A percentile compares a stretch with the other conserved stretches of the same genome.
These are phyloP conservation scores for Margaritispora aquatica DNA, from an alignment of 495 filamentous ascomycete genomes.

Conservation along the genomic window DNA sequence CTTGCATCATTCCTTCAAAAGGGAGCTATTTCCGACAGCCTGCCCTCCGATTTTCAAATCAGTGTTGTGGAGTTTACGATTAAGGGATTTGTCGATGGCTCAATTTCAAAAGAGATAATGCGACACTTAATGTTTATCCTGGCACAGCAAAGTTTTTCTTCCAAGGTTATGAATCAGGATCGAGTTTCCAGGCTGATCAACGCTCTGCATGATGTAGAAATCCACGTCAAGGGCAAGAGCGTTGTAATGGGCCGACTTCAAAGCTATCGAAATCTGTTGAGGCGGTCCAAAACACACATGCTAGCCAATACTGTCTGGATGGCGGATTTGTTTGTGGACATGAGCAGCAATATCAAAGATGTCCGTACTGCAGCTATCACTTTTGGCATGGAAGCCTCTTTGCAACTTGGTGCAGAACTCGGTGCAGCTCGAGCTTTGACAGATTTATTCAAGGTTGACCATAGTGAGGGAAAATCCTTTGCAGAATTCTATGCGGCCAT, in stretches of 20 bases:
- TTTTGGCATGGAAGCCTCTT: constrained; percentile 61
- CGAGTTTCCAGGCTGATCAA: constrained; percentile 61
- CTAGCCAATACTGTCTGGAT: constrained; percentile 64
- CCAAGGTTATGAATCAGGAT: constrained; percentile 64
- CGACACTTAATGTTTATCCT: constrained; percentile 73
- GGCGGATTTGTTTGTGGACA: constrained; percentile 68
- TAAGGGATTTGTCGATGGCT: constrained; percentile 52
- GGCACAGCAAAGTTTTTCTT: constrained; percentile 66
- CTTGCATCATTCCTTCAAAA: constrained; percentile 66
- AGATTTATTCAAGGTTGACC: constrained; percentile 55
- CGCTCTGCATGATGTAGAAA: constrained; percentile 63
- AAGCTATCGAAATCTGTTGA: constrained; percentile 69
- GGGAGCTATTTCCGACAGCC: constrained; percentile 49
- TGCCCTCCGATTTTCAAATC: constrained; percentile 69
- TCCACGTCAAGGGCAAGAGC: constrained; percentile 67
- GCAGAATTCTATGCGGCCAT: constrained; percentile 57
- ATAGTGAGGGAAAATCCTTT: constrained; percentile 41
- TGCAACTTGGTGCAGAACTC: constrained; percentile 56
- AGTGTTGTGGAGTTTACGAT: constrained; percentile 79
- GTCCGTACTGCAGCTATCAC: constrained; percentile 66
- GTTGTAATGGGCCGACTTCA: constrained; percentile 66
- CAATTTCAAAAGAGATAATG: constrained; percentile 67
- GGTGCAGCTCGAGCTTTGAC: constrained; percentile 56
- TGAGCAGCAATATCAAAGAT: constrained; percentile 73
- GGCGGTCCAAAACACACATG: constrained; percentile 63